phyloP scores from a whole-genome alignment of 768 basidiomycete species.

The Auriscalpium orientale region DNA sequence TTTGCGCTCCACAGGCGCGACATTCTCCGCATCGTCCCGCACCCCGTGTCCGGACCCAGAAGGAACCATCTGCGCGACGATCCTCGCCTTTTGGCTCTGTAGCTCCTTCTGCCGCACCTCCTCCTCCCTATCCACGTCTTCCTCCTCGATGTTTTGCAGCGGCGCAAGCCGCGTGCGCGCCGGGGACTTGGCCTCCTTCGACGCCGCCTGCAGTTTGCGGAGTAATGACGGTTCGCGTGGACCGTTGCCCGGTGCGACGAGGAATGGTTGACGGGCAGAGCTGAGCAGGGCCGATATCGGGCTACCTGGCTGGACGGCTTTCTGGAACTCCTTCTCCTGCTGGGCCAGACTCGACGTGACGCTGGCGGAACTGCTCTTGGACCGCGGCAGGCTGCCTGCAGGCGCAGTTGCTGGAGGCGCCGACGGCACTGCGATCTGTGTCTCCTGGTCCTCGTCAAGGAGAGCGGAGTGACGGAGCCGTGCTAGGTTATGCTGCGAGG shows the following conservation, averaged over 20 bases:
- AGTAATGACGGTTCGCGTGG: slow-evolving; percentile 37
- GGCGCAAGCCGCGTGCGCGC: slow-evolving; percentile 35
- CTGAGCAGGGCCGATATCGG: slow-evolving; percentile 89
- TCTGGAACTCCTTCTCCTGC: slow-evolving; percentile 95
- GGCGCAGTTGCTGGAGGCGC: slow-evolving; percentile 19
- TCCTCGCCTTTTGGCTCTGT: slow-evolving; percentile 86
- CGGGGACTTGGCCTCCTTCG: slow-evolving; percentile 44
- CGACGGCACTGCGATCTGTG: slow-evolving; percentile 36
- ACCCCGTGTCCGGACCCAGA: slow-evolving; percentile 28
- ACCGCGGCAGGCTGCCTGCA: slow-evolving; percentile 7
- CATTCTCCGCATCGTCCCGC: slow-evolving; percentile 27
- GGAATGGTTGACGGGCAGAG: slow-evolving; percentile 80
- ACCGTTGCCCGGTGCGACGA: slow-evolving; percentile 45
- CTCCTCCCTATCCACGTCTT: slow-evolving; percentile 32
- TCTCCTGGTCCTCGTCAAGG: slow-evolving; percentile 55
- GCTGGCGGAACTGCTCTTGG: slow-evolving; percentile 25
- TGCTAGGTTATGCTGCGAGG: slow-evolving; percentile 63
- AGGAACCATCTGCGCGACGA: slow-evolving; percentile 90
- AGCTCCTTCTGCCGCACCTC: slow-evolving; percentile 59
- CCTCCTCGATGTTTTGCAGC: slow-evolving; percentile 41
- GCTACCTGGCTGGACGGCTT: slow-evolving; percentile 89
- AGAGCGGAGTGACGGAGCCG: slow-evolving; percentile 54
- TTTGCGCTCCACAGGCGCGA: slow-evolving; percentile 18
- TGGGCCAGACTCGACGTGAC: slow-evolving; percentile 61
- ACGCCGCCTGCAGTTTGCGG: slow-evolving; percentile 51